Evolutionary conservation across 352 stramenopile genomes (phyloP).

Genomic region (Phytophthora capsici): DNA sequence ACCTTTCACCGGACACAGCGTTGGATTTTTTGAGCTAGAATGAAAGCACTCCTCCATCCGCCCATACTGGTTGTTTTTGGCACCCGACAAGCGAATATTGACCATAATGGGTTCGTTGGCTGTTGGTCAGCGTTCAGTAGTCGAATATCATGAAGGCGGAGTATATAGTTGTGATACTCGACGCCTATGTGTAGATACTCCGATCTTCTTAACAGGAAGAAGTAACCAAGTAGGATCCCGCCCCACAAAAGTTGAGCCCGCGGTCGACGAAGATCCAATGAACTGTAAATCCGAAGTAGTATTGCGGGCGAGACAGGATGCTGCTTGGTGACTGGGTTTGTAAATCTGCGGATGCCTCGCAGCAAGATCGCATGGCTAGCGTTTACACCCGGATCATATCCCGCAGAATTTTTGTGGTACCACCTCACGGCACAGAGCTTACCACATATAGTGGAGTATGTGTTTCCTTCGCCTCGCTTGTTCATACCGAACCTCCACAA

Average conservation of each 20-base stretch:
- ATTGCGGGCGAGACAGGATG: constrained; percentile 20
- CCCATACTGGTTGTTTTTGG: neutral
- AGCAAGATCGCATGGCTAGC: constrained; percentile 19
- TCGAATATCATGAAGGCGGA: neutral
- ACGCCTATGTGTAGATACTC: neutral
- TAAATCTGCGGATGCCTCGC: constrained; percentile 21
- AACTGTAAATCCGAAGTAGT: neutral
- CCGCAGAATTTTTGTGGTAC: constrained; percentile 17
- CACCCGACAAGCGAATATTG: too few relatives aligned
- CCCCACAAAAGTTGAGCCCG: constrained; percentile 26
- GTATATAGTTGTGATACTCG: neutral
- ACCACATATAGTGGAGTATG: constrained; percentile 23
- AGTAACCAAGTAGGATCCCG: constrained; percentile 23
- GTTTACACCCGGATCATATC: constrained; percentile 2
- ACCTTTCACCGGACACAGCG: neutral
- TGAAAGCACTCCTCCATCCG: neutral
- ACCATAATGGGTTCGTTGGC: neutral
- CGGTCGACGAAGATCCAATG: neutral
- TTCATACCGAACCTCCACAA: constrained; percentile 29
- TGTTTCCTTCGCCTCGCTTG: constrained; percentile 5
- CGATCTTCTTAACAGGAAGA: neutral
- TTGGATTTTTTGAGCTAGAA: neutral
- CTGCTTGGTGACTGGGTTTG: constrained; percentile 19
- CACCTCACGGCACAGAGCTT: constrained; percentile 24
- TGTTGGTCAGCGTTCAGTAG: neutral